Conservation (phyloP, 2,329 filamentous ascomycete genomes). For the Penicillium sp. region DNA sequence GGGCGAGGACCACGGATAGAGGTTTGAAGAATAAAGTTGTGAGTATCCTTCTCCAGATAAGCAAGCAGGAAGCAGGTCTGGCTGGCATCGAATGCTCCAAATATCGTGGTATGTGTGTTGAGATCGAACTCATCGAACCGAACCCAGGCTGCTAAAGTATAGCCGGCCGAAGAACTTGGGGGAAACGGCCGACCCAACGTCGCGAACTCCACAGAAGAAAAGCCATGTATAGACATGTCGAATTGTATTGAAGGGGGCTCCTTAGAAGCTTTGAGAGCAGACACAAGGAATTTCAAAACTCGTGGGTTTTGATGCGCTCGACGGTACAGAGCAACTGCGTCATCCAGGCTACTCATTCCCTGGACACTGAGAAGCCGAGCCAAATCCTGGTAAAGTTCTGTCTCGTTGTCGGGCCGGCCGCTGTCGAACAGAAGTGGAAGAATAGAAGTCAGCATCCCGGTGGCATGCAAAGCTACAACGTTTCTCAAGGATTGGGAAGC, state of each 20-base stretch:
- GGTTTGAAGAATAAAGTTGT: constrained; percentile 92
- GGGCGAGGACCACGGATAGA: constrained; percentile 83
- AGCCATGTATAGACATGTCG: constrained; percentile 83
- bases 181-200: constrained; percentile 85
- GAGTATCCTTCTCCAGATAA: constrained; percentile 91
- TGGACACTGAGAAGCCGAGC: constrained; percentile 69
- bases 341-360: constrained; percentile 76
- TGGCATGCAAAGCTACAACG: constrained; percentile 68
- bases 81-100: constrained; percentile 87
- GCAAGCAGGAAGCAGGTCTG: constrained; percentile 93
- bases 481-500: constrained; percentile 67
- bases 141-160: constrained; percentile 88
- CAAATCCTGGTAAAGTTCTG: constrained; percentile 61
- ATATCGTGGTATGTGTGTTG: constrained; percentile 86
- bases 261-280: constrained; percentile 71
- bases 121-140: constrained; percentile 84
- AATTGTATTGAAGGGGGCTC: constrained; percentile 88
- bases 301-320: constrained; percentile 53
- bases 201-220: constrained; percentile 84
- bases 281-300: constrained; percentile 69
- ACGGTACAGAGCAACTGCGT: constrained; percentile 75
- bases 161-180: constrained; percentile 73
- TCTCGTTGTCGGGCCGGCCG: constrained; percentile 57
- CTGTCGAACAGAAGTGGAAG: constrained; percentile 63
- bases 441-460: constrained; percentile 68